Base-by-base conservation (phyloP, 164 flowering plant species). In the Annona cherimola region DNA sequence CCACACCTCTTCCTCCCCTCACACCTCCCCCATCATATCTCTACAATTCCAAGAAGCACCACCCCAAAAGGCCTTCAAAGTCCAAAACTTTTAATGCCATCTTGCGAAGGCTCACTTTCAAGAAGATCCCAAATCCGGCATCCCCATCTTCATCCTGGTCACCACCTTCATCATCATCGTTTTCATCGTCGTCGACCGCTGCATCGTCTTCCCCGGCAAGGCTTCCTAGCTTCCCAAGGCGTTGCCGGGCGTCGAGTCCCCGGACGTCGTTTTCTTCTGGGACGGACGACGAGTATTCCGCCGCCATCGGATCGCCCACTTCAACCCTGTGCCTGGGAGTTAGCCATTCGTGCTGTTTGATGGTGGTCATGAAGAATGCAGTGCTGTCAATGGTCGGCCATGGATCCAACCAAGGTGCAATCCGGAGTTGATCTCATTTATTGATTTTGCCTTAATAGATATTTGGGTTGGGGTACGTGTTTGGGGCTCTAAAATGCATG, bases 11-110 rank as follows among this genome's bases (percentile, higher is more conserved):
- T 2, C 90, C 89, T 70, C 94, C 92, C 60, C 86, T 88, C 62
- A 86, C 92, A 18, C 94, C 94, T 14, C 94, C 92, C 67, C 94
- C 94, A 60, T 84, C 94, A 4, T 88, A 77, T 76, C 69, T 65
- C 18, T 68, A 67, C 42, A 74, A 68, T 42, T n/a, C 67, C 61
- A 63, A 63, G 74, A 71, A 71, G 40, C 69, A 70, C 8, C 63
- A 82, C 61, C 42, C 1, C 4, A 79, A 72, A 46, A 83, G 80
- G 61, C 40, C 81, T 45, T 71, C 62, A 74, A 68, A 70, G 71
- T 72, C 74, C 63, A 72, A 19, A 12, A 46, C 55, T 18, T 72
- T 72, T 45, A 65, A 46, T 42, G 42, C 76, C 69, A 63, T 59
- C 68, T 76, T 65, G 14, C 81, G 26, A 9, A 46, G 19, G 45